These are phyloP conservation scores for Gossypium lobatum DNA, from an alignment of 441 rosid species.

Conservation along the genomic window DNA sequence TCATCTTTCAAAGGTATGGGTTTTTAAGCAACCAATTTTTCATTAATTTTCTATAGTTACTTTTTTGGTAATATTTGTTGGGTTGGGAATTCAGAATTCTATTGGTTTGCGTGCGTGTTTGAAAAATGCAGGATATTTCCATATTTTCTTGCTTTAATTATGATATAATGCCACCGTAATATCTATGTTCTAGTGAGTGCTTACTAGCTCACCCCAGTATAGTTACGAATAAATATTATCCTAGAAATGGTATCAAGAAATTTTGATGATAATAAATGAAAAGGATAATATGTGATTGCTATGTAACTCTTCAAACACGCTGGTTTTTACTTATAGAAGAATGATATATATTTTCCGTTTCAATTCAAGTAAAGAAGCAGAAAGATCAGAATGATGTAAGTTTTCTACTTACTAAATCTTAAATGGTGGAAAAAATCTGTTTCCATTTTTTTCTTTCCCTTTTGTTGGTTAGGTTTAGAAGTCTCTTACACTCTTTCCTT, in stretches of 20 bases:
- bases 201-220: neutral
- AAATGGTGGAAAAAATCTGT: neutral
- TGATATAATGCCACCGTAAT: neutral
- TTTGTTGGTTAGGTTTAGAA: neutral
- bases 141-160: neutral
- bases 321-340: neutral
- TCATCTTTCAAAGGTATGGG: constrained; percentile 74
- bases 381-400: neutral
- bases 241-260: neutral
- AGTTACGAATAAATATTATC: neutral
- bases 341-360: neutral
- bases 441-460: neutral
- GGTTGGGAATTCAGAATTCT: neutral
- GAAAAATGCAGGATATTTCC: neutral
- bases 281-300: neutral
- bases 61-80: neutral
- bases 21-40: neutral
- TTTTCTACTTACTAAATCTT: neutral
- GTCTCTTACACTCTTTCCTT: neutral
- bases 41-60: neutral
- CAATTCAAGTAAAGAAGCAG: neutral
- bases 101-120: neutral
- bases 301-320: neutral
- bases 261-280: neutral
- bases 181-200: neutral